Conservation (phyloP, 768 basidiomycete species). For the Cystobasidium onofrii region DNA sequence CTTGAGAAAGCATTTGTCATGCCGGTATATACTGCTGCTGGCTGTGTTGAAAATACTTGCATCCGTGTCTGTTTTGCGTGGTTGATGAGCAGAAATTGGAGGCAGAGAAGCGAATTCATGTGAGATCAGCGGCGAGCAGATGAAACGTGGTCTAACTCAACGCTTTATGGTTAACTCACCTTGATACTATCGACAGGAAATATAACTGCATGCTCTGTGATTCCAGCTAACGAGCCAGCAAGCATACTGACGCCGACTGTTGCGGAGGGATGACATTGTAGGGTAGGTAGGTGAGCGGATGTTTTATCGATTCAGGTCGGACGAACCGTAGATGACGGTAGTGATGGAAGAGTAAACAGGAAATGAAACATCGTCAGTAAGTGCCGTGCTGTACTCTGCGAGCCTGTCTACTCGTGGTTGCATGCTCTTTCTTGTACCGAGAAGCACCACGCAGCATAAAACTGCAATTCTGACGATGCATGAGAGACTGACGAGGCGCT, state of each 20-base stretch:
- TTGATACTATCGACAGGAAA: conserved; percentile 98
- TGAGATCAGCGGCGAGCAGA: not conserved
- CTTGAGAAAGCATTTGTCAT: conserved; percentile 83
- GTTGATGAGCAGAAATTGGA: not conserved
- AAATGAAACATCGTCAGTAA: not conserved
- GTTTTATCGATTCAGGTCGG: not conserved
- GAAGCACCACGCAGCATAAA: not conserved
- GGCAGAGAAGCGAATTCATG: not conserved
- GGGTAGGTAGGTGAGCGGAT: not conserved
- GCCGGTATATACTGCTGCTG: conserved; percentile 75
- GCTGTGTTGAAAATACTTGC: conserved; percentile 81
- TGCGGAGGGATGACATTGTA: not conserved
- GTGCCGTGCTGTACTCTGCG: not conserved
- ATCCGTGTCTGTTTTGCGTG: conserved; percentile 75
- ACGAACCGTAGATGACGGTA: no score
- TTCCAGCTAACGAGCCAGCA: conserved; percentile 93
- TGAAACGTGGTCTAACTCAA: no score
- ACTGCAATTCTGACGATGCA: conserved; percentile 55
- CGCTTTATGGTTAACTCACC: no score
- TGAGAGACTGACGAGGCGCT: conserved; percentile 23
- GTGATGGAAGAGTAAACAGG: not conserved
- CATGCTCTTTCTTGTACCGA: not conserved
- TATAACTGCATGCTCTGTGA: conserved; percentile 98
- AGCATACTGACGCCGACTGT: conserved; percentile 79
- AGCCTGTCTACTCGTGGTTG: no score